Evolutionary conservation across 768 basidiomycete species (phyloP).

Genomic region (Crepidotus variabilis): DNA sequence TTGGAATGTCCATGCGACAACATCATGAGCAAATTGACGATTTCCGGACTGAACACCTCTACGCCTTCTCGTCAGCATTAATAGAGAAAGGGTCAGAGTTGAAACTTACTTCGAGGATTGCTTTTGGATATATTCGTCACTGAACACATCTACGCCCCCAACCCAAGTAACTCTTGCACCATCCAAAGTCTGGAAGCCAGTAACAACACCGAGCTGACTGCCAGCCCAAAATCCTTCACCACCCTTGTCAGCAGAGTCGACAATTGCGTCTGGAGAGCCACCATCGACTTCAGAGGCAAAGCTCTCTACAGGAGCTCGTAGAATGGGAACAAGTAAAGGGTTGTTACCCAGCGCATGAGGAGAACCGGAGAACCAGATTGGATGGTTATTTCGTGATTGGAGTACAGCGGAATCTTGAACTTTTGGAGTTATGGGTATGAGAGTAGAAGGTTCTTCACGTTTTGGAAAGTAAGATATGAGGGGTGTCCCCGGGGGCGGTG

Average conservation of each 20-base stretch:
- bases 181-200: slow-evolving; percentile 82
- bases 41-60: slow-evolving; percentile 74
- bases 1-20: slow-evolving; percentile 90
- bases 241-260: slow-evolving; percentile 69
- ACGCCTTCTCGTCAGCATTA: slow-evolving; percentile 2
- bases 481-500: slow-evolving; percentile 79
- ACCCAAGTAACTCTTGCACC: slow-evolving; percentile 79
- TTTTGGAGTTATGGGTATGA: slow-evolving; percentile 59
- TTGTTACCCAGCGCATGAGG: slow-evolving; percentile 64
- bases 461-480: slow-evolving; percentile 85
- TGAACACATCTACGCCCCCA: slow-evolving; percentile 79
- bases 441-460: slow-evolving; percentile 56
- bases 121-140: slow-evolving; percentile 68
- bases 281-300: slow-evolving; percentile 72
- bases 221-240: slow-evolving; percentile 87
- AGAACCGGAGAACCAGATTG: slow-evolving; percentile 76
- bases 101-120: slow-evolving; percentile 52
- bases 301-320: slow-evolving; percentile 72
- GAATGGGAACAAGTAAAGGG: slow-evolving; percentile 79
- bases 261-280: slow-evolving; percentile 57
- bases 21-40: slow-evolving; percentile 63
- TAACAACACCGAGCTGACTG: slow-evolving; percentile 68
- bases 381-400: slow-evolving; percentile 43
- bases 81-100: background rate
- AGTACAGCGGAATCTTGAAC: slow-evolving; percentile 30